Evolutionary conservation across 331 rosid genomes (phyloP).

Genomic region (Ulmus americana): DNA sequence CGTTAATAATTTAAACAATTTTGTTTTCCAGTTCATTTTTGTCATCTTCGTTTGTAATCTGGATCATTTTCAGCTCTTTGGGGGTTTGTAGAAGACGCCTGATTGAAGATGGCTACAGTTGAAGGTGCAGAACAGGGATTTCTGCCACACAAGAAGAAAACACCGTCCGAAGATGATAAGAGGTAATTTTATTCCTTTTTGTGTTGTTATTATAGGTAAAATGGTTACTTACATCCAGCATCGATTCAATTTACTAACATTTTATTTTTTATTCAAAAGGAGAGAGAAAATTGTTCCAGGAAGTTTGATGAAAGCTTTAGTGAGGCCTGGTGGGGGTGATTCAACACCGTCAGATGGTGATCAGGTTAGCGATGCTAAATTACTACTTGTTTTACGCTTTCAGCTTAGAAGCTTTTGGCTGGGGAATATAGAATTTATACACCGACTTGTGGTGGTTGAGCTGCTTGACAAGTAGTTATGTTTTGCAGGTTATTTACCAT

Average conservation of each 20-base stretch:
- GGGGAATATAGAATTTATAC: not conserved
- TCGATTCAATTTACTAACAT: not conserved
- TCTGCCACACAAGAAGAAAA: conserved; percentile 51
- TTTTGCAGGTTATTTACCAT: conserved; percentile 73
- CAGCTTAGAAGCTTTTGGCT: not conserved
- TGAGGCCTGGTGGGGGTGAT: conserved; percentile 86
- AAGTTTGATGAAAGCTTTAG: conserved; percentile 82
- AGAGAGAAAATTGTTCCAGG: conserved; percentile 74
- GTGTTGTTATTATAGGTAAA: not conserved
- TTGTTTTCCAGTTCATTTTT: not conserved
- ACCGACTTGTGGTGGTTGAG: not conserved
- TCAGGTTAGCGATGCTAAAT: conserved; percentile 44
- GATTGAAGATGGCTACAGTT: conserved; percentile 42
- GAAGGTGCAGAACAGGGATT: conserved; percentile 35
- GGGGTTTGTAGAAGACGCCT: not conserved
- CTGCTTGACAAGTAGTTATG: not conserved
- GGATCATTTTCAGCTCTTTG: conserved; percentile 14
- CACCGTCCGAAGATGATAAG: conserved; percentile 69
- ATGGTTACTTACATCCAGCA: not conserved
- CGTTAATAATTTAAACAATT: not conserved
- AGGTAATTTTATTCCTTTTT: conserved; percentile 31
- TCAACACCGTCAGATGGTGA: conserved; percentile 70
- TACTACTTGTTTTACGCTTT: not conserved
- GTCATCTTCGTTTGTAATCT: not conserved
- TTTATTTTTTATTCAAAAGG: conserved; percentile 34